A percentile compares a stretch with the other conserved stretches of the same genome.
Conservation (phyloP, 208 protist species). For the Crithidia thermophila region DNA sequence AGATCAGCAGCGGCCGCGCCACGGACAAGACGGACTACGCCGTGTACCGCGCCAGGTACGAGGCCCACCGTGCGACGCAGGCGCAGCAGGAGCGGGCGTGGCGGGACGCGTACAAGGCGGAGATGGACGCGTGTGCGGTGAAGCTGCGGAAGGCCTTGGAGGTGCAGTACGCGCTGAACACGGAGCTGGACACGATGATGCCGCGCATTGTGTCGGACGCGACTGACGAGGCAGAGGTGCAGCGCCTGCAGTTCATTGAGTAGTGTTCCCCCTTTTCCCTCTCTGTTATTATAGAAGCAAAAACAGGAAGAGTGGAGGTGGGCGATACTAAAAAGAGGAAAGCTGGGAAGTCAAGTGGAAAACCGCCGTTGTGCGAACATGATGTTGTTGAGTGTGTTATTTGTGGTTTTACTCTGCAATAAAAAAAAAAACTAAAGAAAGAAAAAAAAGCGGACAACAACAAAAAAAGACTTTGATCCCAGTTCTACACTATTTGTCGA, state of each 20-base stretch:
- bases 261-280: no score
- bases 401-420: no score
- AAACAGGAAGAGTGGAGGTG: background rate
- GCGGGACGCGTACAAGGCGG: conserved; percentile 38
- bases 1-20: conserved; percentile 63
- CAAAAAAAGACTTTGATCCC: no score
- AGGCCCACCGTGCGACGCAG: conserved; percentile 41
- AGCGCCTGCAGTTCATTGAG: conserved; percentile 36
- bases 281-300: no score
- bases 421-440: no score
- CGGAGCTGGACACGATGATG: conserved; percentile 71
- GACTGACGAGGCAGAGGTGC: conserved; percentile 67
- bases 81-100: conserved; percentile 46
- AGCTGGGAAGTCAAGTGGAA: no score
- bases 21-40: conserved; percentile 53
- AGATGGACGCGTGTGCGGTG: conserved; percentile 51
- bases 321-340: no score
- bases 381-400: no score
- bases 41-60: conserved; percentile 46
- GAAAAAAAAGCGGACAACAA: no score
- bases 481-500: no score
- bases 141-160: conserved; percentile 56
- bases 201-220: conserved; percentile 72
- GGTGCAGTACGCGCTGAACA: conserved; percentile 61
- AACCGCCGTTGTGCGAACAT: no score